Percentiles rank a stretch among this genome's conserved stretches.
These are phyloP conservation scores for Orychophragmus violaceus DNA, from an alignment of 345 rosid genomes.

Conservation along the genomic window DNA sequence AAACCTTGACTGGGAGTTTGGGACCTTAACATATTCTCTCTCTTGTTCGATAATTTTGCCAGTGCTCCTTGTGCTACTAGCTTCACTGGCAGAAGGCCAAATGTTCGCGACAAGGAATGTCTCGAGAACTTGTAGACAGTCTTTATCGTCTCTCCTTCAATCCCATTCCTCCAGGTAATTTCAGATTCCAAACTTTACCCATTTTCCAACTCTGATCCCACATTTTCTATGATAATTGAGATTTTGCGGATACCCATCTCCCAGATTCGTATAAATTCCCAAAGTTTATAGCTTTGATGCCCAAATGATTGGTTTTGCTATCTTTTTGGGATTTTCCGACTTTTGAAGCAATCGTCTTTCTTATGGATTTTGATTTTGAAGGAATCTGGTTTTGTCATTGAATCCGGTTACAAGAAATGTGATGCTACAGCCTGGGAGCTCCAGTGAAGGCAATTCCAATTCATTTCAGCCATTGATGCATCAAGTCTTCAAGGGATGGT, in stretches of 20 bases:
- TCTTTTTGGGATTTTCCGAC: background rate
- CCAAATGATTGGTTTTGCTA: background rate
- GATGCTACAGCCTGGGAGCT: background rate
- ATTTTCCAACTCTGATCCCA: background rate
- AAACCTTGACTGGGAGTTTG: background rate
- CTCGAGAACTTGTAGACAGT: slow-evolving; percentile 32
- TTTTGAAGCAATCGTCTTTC: background rate
- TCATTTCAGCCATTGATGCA: background rate
- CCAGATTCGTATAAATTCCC: background rate
- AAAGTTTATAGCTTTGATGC: background rate
- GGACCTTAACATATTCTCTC: background rate
- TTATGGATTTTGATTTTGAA: background rate
- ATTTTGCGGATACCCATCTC: background rate
- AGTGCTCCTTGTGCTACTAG: background rate
- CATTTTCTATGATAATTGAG: background rate
- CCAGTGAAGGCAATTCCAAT: background rate
- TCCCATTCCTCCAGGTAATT: slow-evolving; percentile 45
- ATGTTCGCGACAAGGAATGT: slow-evolving; percentile 63
- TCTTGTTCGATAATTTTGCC: background rate
- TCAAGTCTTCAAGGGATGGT: slow-evolving; percentile 35
- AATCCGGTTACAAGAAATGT: slow-evolving; percentile 6
- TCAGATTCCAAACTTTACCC: background rate
- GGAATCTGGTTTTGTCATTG: slow-evolving; percentile 8
- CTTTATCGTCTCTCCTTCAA: slow-evolving; percentile 42
- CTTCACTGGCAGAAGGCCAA: background rate